Evolutionary conservation across 768 basidiomycete genomes (phyloP).

Genomic region (Lentinus tigrinus): DNA sequence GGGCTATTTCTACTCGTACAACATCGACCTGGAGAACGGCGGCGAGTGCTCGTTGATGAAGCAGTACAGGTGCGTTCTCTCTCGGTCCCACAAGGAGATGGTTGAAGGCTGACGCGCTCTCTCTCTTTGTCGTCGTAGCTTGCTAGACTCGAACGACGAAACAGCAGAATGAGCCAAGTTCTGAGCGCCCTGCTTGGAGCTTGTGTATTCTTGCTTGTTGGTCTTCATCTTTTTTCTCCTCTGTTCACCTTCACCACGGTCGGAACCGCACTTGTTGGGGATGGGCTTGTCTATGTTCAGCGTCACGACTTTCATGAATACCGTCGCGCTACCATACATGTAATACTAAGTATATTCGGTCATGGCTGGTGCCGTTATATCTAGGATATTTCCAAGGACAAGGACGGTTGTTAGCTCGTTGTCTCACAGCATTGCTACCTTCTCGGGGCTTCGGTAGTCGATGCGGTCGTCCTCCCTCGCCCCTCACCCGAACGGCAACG

Average conservation of each 20-base stretch:
- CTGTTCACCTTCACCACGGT: no score
- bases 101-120: neutral
- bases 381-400: no score
- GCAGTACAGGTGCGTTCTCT: slow-evolving; percentile 83
- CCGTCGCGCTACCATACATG: slow-evolving; percentile 1
- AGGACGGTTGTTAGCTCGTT: no score
- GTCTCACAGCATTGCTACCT: no score
- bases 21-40: slow-evolving; percentile 92
- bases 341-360: neutral
- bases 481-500: no score
- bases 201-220: neutral
- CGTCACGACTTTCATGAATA: neutral
- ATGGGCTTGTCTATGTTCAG: neutral
- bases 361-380: neutral
- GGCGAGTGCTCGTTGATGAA: slow-evolving; percentile 95
- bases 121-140: neutral
- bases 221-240: neutral
- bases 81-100: no score
- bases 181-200: neutral
- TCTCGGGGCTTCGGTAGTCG: no score
- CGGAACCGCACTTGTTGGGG: neutral
- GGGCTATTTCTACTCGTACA: slow-evolving; percentile 94
- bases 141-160: slow-evolving; percentile 29
- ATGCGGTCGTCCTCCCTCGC: no score
- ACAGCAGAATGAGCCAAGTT: slow-evolving; percentile 1